phyloP scores from a whole-genome alignment of 164 flowering plant species.

The Chloranthus sessilifolius region DNA sequence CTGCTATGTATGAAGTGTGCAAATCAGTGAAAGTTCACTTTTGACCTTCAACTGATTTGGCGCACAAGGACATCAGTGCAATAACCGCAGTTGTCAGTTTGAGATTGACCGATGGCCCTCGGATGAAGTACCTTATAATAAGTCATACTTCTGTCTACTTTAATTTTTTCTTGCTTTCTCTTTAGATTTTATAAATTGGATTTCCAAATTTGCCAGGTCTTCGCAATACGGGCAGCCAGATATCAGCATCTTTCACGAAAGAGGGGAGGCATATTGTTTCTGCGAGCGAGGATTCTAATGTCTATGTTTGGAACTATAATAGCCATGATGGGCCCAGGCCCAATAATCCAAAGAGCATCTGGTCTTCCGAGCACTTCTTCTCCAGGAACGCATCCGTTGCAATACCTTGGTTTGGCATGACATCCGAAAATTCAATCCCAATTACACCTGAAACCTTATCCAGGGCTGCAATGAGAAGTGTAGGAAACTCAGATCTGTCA shows the following conservation, averaged over 20 bases:
- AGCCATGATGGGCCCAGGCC: constrained; percentile 24
- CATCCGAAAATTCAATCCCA: constrained; percentile 14
- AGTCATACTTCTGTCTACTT: no score
- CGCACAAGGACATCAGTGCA: no score
- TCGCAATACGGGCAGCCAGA: constrained; percentile 43
- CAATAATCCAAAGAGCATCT: constrained; percentile 32
- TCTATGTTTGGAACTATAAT: constrained; percentile 55
- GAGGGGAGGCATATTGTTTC: constrained; percentile 78
- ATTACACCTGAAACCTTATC: constrained; percentile 15
- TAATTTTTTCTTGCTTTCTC: no score
- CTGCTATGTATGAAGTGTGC: no score
- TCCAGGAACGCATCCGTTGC: constrained; percentile 61
- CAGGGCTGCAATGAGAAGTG: constrained; percentile 6
- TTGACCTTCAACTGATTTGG: no score
- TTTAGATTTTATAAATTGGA: no score
- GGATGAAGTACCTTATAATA: no score
- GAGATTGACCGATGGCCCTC: no score
- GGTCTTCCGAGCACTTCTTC: constrained; percentile 53
- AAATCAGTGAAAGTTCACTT: no score
- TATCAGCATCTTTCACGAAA: constrained; percentile 60
- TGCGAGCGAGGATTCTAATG: constrained; percentile 64
- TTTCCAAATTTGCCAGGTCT: no score
- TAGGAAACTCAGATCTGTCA: constrained; percentile 3
- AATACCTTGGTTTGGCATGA: constrained; percentile 67
- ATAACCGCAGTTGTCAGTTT: no score